Evolutionary conservation across 2,329 filamentous ascomycete genomes (phyloP), one percentile per base, ranked within the genome.

Genomic region (Trichothecium sympodiale): DNA sequence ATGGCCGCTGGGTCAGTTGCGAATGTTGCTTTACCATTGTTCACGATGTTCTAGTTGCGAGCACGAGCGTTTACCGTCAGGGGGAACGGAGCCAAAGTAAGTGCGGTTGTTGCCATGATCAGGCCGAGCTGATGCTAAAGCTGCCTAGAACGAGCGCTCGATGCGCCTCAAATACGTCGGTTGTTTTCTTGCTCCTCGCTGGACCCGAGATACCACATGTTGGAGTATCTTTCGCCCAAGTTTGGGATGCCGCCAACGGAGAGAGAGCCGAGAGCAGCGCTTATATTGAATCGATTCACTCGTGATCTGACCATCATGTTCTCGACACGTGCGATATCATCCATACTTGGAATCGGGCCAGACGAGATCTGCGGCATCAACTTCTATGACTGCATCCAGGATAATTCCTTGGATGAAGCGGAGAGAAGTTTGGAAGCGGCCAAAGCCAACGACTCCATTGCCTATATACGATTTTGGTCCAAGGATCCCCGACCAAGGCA

Each of bases 21-120:
- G 86, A 94, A 59, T 91, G 84, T 57, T 87, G 85, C 56, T 94
- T 93, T 54, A 91, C 85, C 5, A 69, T 93, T 29, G 86, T 93
- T 30, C 83, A 93, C 55, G 81, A 93, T 67, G 83, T 91, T 16
- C 66, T 94, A 57, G 83, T 93, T 33, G 84, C 83, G 29, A 87
- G 83, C 51, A 89, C 80, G 10, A 87, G 81, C 50, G 72, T 91
- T 43, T 93, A 91, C 53, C 68, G 69, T 35, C 65, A 69, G 36
- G 77, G 78, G 17, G 67, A 69, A 42, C 80, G 74, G 51, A 88
- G 81, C 48, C 71, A 85, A 50, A 79, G 85, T 91, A 68, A 59
- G 83, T 68, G 6, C 17, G 27, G 15, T 30, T 18, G 6, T 33
- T 34, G 14, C 14, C 28, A 27, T 31, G 20, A 40, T 27, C 10